Percentiles rank a stretch among this genome's conserved stretches.
These are phyloP conservation scores for Mycena indigotica DNA, from an alignment of 768 basidiomycete species.

Conservation along the genomic window DNA sequence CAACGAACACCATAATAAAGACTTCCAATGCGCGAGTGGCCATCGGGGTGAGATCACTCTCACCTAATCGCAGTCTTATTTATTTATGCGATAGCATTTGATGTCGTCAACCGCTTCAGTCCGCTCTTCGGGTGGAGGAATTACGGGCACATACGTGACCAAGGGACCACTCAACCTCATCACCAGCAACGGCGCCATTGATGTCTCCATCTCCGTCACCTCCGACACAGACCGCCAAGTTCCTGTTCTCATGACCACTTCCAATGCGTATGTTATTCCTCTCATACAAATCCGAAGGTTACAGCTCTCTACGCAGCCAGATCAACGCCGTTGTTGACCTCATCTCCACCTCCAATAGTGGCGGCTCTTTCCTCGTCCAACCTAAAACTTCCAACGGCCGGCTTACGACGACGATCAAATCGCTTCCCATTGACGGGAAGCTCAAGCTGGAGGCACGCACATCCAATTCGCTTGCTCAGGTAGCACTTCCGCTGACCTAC, in stretches of 20 bases:
- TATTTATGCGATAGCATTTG: conserved; percentile 33
- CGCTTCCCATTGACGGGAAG: conserved; percentile 38
- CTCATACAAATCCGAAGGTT: not conserved
- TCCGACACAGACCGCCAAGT: conserved; percentile 27
- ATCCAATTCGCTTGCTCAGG: conserved; percentile 27
- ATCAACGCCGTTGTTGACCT: conserved; percentile 37
- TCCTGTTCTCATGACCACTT: conserved; percentile 37
- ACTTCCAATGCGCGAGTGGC: conserved; percentile 27
- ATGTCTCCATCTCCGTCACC: conserved; percentile 38
- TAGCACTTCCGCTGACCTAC: conserved; percentile 38
- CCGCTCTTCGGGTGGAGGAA: conserved; percentile 38
- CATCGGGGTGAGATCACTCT: conserved; percentile 7
- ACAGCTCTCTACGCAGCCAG: conserved; percentile 26
- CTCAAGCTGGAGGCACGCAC: conserved; percentile 35
- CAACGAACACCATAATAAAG: conserved; percentile 19
- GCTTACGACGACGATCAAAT: conserved; percentile 30
- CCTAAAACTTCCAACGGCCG: conserved; percentile 32
- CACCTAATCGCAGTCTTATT: not conserved
- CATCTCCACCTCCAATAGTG: conserved; percentile 27
- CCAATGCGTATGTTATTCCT: conserved; percentile 43
- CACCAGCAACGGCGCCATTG: conserved; percentile 46
- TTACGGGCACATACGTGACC: conserved; percentile 45
- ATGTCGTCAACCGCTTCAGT: conserved; percentile 30
- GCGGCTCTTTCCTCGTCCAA: conserved; percentile 36
- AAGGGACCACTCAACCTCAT: conserved; percentile 37